phyloP scores from a whole-genome alignment of 2,329 filamentous ascomycete genomes.

The Nakataea oryzae region DNA sequence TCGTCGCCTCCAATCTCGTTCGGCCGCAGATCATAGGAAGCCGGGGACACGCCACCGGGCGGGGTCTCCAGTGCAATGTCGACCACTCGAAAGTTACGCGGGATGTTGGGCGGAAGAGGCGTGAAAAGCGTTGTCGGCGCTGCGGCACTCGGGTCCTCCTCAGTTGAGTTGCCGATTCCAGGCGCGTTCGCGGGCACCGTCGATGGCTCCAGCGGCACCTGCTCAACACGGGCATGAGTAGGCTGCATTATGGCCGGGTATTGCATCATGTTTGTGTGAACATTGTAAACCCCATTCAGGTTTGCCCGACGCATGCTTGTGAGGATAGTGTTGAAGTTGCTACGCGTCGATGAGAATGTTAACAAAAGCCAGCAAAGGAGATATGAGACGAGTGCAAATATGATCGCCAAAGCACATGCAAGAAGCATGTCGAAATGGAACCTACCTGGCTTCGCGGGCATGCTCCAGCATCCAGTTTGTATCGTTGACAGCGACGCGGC shows the following conservation, averaged over 20 bases:
- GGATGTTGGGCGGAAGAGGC: constrained; percentile 34
- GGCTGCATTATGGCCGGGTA: constrained; percentile 84
- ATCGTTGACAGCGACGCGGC: constrained; percentile 79
- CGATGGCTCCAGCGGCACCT: constrained; percentile 35
- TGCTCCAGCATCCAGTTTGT: constrained; percentile 97
- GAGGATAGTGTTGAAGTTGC: constrained; percentile 74
- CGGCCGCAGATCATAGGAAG: constrained; percentile 31
- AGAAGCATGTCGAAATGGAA: constrained; percentile 6
- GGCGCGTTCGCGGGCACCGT: neutral
- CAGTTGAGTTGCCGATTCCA: neutral
- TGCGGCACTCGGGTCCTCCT: constrained; percentile 15
- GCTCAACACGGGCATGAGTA: constrained; percentile 74
- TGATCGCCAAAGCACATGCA: neutral
- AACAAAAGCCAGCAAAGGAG: constrained; percentile 4
- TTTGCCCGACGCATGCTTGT: constrained; percentile 58
- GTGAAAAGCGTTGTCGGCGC: constrained; percentile 28
- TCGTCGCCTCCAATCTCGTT: constrained; percentile 19
- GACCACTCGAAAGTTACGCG: constrained; percentile 46
- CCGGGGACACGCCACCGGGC: constrained; percentile 31
- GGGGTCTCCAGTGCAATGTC: constrained; percentile 45
- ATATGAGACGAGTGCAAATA: too few species aligned
- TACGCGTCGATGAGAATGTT: constrained; percentile 22
- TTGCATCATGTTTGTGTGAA: constrained; percentile 87
- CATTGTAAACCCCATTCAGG: constrained; percentile 73
- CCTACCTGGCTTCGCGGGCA: constrained; percentile 78